Evolutionary conservation across 352 stramenopile genomes (phyloP).

Genomic region (Phytophthora cajani): DNA sequence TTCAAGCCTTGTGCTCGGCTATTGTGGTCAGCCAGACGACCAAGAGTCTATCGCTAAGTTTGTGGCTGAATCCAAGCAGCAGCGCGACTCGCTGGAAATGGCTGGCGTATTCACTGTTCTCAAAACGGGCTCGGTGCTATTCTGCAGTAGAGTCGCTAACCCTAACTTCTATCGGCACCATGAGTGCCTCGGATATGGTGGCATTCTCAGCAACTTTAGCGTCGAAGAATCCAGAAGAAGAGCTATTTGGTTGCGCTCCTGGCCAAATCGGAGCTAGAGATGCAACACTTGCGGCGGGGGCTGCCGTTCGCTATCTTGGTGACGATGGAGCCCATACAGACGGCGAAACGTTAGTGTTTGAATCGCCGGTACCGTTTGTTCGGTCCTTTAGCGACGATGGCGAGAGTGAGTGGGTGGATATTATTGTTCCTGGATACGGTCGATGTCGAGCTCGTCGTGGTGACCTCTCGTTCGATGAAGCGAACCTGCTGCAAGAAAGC

Average conservation of each 20-base stretch:
- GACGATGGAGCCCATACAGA: not conserved
- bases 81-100: not conserved
- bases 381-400: not conserved
- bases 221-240: not conserved
- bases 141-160: not conserved
- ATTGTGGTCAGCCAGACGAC: not conserved
- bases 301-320: not conserved
- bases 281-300: not conserved
- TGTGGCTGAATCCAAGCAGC: not conserved
- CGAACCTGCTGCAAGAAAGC: not conserved
- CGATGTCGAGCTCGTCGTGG: not conserved
- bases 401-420: not conserved
- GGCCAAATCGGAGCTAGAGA: not conserved
- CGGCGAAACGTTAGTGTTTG: not conserved
- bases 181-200: not conserved
- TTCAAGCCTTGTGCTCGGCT: not conserved
- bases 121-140: not conserved
- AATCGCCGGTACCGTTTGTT: not conserved
- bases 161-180: not conserved
- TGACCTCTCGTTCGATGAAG: constrained; percentile 1
- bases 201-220: not conserved
- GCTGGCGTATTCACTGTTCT: not conserved
- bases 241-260: not conserved
- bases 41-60: not conserved
- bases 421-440: not conserved